Percentiles rank a stretch among this genome's conserved stretches.
Evolutionary conservation across 2,329 filamentous ascomycete species (phyloP).

Genomic region (Pseudocercospora eumusae): DNA sequence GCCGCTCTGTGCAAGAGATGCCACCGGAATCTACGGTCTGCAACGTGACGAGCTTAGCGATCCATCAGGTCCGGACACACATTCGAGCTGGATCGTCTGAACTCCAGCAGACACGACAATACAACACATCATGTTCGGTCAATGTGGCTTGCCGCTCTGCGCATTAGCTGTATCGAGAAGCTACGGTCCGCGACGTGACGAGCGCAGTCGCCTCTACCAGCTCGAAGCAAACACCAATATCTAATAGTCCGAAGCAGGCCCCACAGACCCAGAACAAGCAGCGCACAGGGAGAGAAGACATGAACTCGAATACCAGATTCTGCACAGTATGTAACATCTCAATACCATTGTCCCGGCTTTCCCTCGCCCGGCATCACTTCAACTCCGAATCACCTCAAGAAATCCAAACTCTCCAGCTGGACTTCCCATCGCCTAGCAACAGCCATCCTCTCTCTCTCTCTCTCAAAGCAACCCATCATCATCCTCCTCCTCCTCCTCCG

Average conservation of each 20-base stretch:
- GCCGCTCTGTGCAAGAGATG: neutral
- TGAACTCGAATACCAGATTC: too few relatives aligned
- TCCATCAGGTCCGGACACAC: neutral
- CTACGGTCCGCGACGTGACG: neutral
- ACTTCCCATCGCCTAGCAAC: neutral
- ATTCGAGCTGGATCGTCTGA: too few relatives aligned
- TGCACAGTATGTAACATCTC: too few relatives aligned
- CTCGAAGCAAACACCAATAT: too few relatives aligned
- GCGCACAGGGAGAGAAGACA: too few relatives aligned
- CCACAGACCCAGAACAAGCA: too few relatives aligned
- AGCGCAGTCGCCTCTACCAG: neutral
- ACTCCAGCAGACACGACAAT: too few relatives aligned
- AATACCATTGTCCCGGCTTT: neutral
- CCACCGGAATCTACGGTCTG: neutral
- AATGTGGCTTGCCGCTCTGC: neutral
- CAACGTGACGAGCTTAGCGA: neutral
- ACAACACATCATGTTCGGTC: too few relatives aligned
- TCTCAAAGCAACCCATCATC: constrained; percentile 6
- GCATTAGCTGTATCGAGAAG: neutral
- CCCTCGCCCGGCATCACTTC: neutral
- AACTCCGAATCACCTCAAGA: neutral
- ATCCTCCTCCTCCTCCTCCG: constrained; percentile 6
- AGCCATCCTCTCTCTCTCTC: neutral
- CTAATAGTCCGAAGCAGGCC: too few relatives aligned
- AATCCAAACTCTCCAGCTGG: neutral